A percentile compares a stretch with the other conserved stretches of the same genome.
Evolutionary conservation across 768 basidiomycete genomes (phyloP).

Genomic region (Tylopilus vinaceipallidus): DNA sequence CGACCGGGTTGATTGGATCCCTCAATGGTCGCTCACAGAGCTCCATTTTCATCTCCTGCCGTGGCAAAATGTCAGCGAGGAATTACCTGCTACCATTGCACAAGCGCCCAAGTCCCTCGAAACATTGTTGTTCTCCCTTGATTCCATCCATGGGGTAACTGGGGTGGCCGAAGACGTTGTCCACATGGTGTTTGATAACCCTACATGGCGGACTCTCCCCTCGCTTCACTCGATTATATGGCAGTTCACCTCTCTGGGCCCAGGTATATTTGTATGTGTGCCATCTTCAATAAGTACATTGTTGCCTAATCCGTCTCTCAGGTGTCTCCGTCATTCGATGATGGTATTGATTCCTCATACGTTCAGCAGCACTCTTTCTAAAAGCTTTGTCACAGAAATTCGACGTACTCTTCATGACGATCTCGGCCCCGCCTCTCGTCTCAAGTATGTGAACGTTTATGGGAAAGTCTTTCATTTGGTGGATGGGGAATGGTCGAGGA

Average conservation of each 20-base stretch:
- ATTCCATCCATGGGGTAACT: too few relatives aligned
- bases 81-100: not conserved
- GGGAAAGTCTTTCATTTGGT: not conserved
- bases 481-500: constrained; percentile 8
- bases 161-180: not conserved
- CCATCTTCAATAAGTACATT: not conserved
- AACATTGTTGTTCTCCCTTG: not conserved
- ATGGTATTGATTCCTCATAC: not conserved
- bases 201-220: not conserved
- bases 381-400: not conserved
- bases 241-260: accelerated
- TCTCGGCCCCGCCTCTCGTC: not conserved
- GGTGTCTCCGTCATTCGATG: too few relatives aligned
- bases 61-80: accelerated
- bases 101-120: constrained; percentile 1
- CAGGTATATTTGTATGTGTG: not conserved
- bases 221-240: constrained; percentile 11
- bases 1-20: not conserved
- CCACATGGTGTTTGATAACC: not conserved
- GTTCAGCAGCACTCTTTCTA: constrained; percentile 2
- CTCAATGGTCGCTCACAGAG: constrained; percentile 1
- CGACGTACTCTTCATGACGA: not conserved
- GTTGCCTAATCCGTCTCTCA: constrained; percentile 1
- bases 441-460: not conserved
- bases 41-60: not conserved